A percentile compares a stretch with the other conserved stretches of the same genome.
These are phyloP conservation scores for Bacterosira constricta DNA, from an alignment of 108 stramenopile genomes.

Conservation along the genomic window DNA sequence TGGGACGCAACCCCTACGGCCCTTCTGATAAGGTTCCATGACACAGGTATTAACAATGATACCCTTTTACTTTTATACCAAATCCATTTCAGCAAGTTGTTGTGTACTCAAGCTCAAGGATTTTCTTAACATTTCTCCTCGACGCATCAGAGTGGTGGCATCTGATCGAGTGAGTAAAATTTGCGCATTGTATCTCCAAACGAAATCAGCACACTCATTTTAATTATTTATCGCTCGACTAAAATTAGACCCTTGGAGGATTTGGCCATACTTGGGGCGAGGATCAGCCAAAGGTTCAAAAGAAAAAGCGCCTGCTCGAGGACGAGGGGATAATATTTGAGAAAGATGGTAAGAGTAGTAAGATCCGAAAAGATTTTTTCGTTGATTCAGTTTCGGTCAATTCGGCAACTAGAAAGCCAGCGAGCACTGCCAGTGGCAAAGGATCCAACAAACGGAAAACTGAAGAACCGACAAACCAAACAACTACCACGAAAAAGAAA, in stretches of 20 bases:
- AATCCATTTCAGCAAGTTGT: background rate
- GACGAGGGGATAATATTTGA: conserved; percentile 44
- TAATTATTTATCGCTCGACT: no score
- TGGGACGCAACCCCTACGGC: conserved; percentile 36
- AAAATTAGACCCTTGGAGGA: conserved; percentile 46
- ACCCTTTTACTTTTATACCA: background rate
- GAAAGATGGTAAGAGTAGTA: conserved; percentile 4
- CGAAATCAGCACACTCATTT: no score
- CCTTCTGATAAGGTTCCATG: conserved; percentile 34
- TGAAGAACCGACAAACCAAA: background rate
- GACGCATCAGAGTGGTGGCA: conserved; percentile 40
- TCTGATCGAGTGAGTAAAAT: conserved; percentile 49
- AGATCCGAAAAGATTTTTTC: conserved; percentile 32
- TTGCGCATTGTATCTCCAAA: no score
- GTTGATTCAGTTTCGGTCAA: background rate
- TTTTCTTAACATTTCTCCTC: background rate
- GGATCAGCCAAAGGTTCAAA: conserved; percentile 18
- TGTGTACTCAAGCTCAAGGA: background rate
- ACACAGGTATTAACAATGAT: conserved; percentile 30
- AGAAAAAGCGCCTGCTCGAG: conserved; percentile 39
- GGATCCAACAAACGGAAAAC: background rate
- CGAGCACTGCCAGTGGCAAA: background rate
- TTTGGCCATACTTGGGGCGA: conserved; percentile 41
- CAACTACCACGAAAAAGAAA: background rate
- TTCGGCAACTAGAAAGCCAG: background rate